These are phyloP conservation scores for Umbellularia californica DNA, from an alignment of 164 flowering plant genomes.

Conservation along the genomic window DNA sequence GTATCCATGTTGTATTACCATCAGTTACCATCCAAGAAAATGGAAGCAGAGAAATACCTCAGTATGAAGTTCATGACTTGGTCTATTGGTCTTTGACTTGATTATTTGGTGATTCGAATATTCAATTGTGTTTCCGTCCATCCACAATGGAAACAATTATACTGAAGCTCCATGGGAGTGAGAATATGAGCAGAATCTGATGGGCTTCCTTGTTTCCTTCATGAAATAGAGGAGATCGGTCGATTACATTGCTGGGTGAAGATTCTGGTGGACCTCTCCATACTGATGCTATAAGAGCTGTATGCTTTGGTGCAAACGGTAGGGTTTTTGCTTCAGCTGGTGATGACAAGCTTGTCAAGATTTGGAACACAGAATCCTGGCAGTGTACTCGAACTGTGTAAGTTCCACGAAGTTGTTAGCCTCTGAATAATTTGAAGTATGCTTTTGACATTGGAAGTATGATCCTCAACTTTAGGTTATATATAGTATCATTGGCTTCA, in stretches of 20 bases:
- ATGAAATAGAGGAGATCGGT: constrained; percentile 33
- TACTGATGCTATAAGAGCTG: constrained; percentile 74
- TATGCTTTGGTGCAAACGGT: constrained; percentile 64
- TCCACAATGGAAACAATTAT: not conserved
- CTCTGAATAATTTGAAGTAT: not conserved
- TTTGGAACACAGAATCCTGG: constrained; percentile 78
- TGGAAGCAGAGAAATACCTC: too few relatives aligned
- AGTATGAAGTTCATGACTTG: too few relatives aligned
- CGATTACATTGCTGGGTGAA: constrained; percentile 41
- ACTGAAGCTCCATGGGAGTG: not conserved
- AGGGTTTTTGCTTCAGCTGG: constrained; percentile 80
- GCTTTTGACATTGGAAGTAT: not conserved
- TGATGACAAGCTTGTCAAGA: constrained; percentile 85
- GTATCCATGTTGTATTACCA: too few relatives aligned
- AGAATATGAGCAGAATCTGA: not conserved
- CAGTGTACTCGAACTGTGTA: constrained; percentile 64
- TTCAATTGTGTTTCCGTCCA: not conserved
- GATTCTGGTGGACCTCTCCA: constrained; percentile 51
- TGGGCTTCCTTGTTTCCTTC: not conserved
- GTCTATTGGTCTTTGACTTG: too few relatives aligned
- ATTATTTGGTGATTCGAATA: too few relatives aligned
- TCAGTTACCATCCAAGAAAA: too few relatives aligned
- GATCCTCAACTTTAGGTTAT: not conserved
- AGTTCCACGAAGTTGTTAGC: constrained; percentile 21
- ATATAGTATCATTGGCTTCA: not conserved